Evolutionary conservation across 306 rosid species (phyloP), one percentile per base, ranked within the genome.

Genomic region (Abrus precatorius): DNA sequence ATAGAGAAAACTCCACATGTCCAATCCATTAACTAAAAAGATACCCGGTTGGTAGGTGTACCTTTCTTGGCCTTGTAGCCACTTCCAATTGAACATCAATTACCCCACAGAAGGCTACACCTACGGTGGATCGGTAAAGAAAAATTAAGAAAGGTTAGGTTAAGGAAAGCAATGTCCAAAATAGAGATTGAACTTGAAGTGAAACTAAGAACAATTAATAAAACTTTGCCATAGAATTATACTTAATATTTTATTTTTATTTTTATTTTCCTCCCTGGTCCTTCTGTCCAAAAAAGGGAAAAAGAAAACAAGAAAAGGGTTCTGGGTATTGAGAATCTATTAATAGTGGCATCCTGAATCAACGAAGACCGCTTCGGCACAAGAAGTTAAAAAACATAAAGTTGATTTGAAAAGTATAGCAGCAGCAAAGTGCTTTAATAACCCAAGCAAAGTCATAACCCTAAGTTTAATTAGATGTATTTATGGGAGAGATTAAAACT

Each of bases 391-490:
- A 76, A 64, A 38, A 32, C 20, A 20, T 20, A 10, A 13, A 61
- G 47, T 76, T 20, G 20, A 20, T 20, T 66, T 81, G 83, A 83
- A 86, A 80, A 49, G 43, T 47, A 59, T 45, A 47, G 48, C 64
- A 66, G 54, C 59, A 65, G 32, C 32, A 20, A 47, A 28, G 45
- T 79, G 41, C 66, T 47, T 36, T 57, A 33, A 54, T 38, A 10
- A 10, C 65, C 43, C 44, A 54, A 56, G 45, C 32, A 67, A 76
- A 40, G 56, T 77, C 67, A 68, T 70, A 84, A 81, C 87, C 87
- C 89, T 69, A 61, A 85, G 55, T 56, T 73, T 59, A 55, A 30
- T 57, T 12, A 69, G 34, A 34, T 7, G n/a, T 41, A 32, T 49
- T 52, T 59, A 64, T 10, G 61, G 53, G 45, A 75, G 20, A 45